Conservation (phyloP, 140 eudicot species). For the Anethum foeniculum region DNA sequence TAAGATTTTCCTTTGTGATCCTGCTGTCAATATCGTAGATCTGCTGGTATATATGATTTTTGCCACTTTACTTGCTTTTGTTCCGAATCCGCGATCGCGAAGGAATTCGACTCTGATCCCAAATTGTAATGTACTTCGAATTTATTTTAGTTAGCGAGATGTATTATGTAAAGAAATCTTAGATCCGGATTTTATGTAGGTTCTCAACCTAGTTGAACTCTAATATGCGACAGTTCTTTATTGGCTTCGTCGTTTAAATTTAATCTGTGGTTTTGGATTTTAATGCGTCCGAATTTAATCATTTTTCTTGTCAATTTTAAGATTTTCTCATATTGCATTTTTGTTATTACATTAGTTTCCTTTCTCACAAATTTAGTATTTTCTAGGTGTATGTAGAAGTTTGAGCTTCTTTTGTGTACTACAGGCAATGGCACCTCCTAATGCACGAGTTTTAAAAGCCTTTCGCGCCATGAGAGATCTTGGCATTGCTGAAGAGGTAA, state of each 20-base stretch:
- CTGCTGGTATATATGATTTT: not conserved
- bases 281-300: not conserved
- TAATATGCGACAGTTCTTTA: not conserved
- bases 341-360: not conserved
- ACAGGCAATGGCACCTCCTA: conserved; percentile 32
- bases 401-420: not conserved
- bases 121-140: not conserved
- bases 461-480: conserved; percentile 68
- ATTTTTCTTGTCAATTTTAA: not conserved
- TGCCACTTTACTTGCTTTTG: not conserved
- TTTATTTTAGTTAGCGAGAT: not conserved
- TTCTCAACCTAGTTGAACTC: not conserved
- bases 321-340: not conserved
- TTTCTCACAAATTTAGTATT: conserved; percentile 2
- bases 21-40: not conserved
- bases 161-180: not conserved
- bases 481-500: conserved; percentile 63
- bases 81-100: not conserved
- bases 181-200: not conserved
- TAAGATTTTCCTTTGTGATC: not conserved
- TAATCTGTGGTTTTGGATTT: not conserved
- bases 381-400: conserved; percentile 3
- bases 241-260: not conserved
- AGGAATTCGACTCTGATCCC: not conserved
- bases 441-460: conserved; percentile 60